Conservation (phyloP, 192 early-diverging fungal species). For the Coemansia sp. region DNA sequence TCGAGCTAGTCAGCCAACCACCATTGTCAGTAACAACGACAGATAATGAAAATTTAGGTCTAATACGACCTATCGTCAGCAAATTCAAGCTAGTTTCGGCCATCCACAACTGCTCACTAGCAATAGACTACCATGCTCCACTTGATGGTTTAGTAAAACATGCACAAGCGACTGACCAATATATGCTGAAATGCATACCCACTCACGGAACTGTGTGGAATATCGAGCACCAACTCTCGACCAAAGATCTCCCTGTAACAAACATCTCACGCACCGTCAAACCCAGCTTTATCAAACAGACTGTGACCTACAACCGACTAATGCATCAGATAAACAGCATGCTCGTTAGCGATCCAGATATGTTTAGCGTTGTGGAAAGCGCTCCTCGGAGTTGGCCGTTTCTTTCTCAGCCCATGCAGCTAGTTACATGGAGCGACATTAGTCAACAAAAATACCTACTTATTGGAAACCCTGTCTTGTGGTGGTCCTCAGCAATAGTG, state of each 20-base stretch:
- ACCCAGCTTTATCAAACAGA: conserved; percentile 70
- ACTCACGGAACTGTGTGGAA: conserved; percentile 79
- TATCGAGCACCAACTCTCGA: conserved; percentile 81
- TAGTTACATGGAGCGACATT: conserved; percentile 82
- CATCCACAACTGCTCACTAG: conserved; percentile 65
- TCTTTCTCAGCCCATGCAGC: conserved; percentile 74
- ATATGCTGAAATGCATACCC: neutral
- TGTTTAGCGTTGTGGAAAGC: conserved; percentile 79
- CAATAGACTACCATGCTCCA: conserved; percentile 16
- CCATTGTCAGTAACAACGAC: conserved; percentile 31
- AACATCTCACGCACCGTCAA: conserved; percentile 58
- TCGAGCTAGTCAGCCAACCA: conserved; percentile 62
- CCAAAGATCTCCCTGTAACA: conserved; percentile 64
- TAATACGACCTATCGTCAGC: conserved; percentile 68
- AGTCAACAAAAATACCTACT: conserved; percentile 84
- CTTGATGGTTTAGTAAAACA: neutral
- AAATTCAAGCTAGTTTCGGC: conserved; percentile 75
- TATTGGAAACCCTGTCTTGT: conserved; percentile 86
- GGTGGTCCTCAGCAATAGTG: conserved; percentile 71
- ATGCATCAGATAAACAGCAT: conserved; percentile 97
- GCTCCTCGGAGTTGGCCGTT: conserved; percentile 86
- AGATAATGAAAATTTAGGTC: conserved; percentile 58
- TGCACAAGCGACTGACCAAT: neutral
- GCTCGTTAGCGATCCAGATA: conserved; percentile 86
- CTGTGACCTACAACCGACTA: conserved; percentile 85